Evolutionary conservation across 106 monocot species (phyloP).

Genomic region (Dactylorhiza incarnata): DNA sequence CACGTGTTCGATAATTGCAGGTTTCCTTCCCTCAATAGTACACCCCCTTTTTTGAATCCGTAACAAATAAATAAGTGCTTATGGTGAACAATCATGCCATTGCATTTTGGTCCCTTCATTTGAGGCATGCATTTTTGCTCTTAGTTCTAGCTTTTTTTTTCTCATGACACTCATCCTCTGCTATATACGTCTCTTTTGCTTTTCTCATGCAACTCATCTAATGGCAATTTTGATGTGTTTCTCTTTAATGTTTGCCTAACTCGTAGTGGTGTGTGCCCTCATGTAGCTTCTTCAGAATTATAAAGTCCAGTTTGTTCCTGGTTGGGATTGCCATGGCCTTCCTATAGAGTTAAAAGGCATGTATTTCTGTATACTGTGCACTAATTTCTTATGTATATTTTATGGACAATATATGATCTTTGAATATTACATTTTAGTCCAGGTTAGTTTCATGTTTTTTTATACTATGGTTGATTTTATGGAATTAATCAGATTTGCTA

Average conservation of each 20-base stretch:
- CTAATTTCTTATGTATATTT: neutral
- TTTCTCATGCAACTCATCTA: neutral
- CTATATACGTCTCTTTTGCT: neutral
- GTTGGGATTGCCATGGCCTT: slow-evolving; percentile 99
- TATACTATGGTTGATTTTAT: neutral
- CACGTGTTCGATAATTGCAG: too few species aligned
- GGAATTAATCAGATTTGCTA: neutral
- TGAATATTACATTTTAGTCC: neutral
- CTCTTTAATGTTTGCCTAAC: neutral
- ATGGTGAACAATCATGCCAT: neutral
- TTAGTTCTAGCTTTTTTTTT: neutral
- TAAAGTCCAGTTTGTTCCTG: slow-evolving; percentile 79
- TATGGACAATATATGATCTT: neutral
- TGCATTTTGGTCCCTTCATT: neutral
- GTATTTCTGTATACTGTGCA: slow-evolving; percentile 12
- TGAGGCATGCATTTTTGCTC: neutral
- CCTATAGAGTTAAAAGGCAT: slow-evolving; percentile 96
- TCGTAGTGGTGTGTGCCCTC: neutral
- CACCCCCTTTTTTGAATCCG: too few species aligned
- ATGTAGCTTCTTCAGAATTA: slow-evolving; percentile 89
- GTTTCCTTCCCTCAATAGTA: too few species aligned
- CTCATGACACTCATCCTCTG: neutral
- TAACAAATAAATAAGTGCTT: too few species aligned
- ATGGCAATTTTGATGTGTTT: neutral
- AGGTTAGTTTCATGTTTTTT: neutral